Evolutionary conservation across 306 rosid species (phyloP), one percentile per base, ranked within the genome.

Genomic region (Fragaria nilgerrensis): DNA sequence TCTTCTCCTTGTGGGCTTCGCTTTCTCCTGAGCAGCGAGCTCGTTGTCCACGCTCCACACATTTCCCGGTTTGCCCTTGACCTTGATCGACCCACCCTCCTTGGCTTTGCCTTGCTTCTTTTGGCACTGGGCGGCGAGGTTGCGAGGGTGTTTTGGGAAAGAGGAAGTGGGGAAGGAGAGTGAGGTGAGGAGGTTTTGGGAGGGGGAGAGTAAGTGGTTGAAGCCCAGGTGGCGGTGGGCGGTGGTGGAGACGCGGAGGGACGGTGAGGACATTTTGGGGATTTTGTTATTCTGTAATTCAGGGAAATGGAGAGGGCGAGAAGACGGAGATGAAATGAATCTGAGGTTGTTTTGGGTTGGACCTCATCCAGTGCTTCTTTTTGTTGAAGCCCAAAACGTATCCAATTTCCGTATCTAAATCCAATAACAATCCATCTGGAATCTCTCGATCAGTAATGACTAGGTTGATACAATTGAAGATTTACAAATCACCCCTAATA

Each of bases 11-110:
- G 50, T 5, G 22, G 77, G 32, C 62, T 63, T 78, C 68, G 39
- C 77, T 58, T 77, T 87, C 75, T 87, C 81, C 37, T 85, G 73
- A 20, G 80, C 32, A 15, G 88, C 79, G 17, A 86, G 77, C 41
- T 94, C 88, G 45, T 94, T 92, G 79, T 94, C 98, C 27, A 92
- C 50, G 78, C 98, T 92, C 98, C 98, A 94, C 20, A 90, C 90
- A 68, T 95, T 95, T 5, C 89, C 96, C 83, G 90, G 84, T 79
- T 87, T 87, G 5, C 97, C 96, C 86, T 78, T 89, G 39, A 84
- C 74, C 16, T 68, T 80, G 39, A 37, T 13, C 13, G 50, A 44
- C 29, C 81, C 78, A 34, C 59, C 74, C 37, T 80, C 84, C 72
- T 44, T 50, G 64, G 45, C 44, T 74, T 44, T 50, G 64, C 52